A percentile compares a stretch with the other conserved stretches of the same genome.
Evolutionary conservation across 345 rosid species (phyloP).

Genomic region (Geranium brycei): DNA sequence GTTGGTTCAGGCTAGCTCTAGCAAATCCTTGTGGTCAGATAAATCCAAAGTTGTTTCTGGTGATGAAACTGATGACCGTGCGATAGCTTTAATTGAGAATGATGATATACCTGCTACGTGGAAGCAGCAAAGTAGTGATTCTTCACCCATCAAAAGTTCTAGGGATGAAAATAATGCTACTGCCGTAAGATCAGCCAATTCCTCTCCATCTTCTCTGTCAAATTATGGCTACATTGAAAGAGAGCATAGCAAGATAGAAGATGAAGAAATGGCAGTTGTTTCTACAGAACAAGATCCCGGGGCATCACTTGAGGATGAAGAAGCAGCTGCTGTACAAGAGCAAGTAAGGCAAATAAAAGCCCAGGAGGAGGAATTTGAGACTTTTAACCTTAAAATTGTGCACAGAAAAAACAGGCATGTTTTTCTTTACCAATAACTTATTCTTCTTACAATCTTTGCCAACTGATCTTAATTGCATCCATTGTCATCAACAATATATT

Average conservation of each 20-base stretch:
- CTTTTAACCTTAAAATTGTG: slow-evolving; percentile 90
- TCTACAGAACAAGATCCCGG: slow-evolving; percentile 61
- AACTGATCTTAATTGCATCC: background rate
- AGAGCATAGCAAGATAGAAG: slow-evolving; percentile 42
- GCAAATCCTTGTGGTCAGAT: slow-evolving; percentile 59
- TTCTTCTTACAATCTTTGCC: background rate
- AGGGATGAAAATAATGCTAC: slow-evolving; percentile 52
- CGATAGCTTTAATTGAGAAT: slow-evolving; percentile 42
- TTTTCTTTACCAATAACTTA: background rate
- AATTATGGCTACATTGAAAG: slow-evolving; percentile 52
- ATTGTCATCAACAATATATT: too few species aligned
- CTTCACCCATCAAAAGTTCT: slow-evolving; percentile 60
- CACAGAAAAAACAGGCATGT: slow-evolving; percentile 93
- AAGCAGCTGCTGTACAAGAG: slow-evolving; percentile 89
- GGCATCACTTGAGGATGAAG: slow-evolving; percentile 78
- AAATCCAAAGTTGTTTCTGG: slow-evolving; percentile 28
- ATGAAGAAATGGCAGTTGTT: slow-evolving; percentile 33
- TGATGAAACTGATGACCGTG: slow-evolving; percentile 36
- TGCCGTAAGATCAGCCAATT: slow-evolving; percentile 47
- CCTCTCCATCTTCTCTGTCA: slow-evolving; percentile 58
- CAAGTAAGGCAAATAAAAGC: slow-evolving; percentile 94
- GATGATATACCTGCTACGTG: slow-evolving; percentile 66
- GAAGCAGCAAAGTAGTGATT: slow-evolving; percentile 70
- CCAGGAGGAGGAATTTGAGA: slow-evolving; percentile 97
- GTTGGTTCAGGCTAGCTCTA: slow-evolving; percentile 38